Conservation (phyloP, 164 flowering plant species). For the Platanus orientalis region DNA sequence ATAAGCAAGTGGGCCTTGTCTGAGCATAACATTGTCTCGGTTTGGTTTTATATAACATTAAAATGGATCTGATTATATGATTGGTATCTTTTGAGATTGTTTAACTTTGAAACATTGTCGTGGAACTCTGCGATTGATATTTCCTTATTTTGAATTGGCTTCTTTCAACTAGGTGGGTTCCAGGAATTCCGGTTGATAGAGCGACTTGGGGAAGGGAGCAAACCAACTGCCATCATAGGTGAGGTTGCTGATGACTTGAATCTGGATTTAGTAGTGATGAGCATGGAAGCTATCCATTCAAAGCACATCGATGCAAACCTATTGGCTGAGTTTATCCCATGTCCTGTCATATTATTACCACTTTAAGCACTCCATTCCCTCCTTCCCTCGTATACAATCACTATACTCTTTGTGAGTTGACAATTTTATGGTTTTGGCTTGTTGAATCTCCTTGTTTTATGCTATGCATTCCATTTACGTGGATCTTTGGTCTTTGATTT, state of each 20-base stretch:
- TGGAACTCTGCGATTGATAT: not conserved
- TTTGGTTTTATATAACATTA: not conserved
- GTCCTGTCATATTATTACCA: constrained; percentile 87
- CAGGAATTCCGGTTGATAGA: constrained; percentile 79
- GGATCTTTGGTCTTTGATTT: no score
- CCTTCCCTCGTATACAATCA: not conserved
- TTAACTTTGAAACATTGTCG: not conserved
- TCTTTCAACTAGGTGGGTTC: constrained; percentile 59
- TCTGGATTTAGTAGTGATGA: constrained; percentile 78
- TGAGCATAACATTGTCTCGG: not conserved
- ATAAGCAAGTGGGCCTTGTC: not conserved
- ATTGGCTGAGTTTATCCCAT: constrained; percentile 92
- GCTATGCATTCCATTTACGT: no score
- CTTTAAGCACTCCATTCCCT: constrained; percentile 24
- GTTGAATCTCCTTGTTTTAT: no score
- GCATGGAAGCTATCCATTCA: constrained; percentile 97
- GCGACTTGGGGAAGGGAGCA: constrained; percentile 83
- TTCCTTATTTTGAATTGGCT: constrained; percentile 1
- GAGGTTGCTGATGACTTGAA: constrained; percentile 93
- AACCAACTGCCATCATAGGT: constrained; percentile 91
- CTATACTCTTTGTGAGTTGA: no score
- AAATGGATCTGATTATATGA: not conserved
- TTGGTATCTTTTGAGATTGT: not conserved
- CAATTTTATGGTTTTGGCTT: no score
- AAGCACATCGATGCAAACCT: constrained; percentile 96